These are phyloP conservation scores for Maudiozyma humilis DNA, from an alignment of 1,139 yeast genomes.

Conservation along the genomic window DNA sequence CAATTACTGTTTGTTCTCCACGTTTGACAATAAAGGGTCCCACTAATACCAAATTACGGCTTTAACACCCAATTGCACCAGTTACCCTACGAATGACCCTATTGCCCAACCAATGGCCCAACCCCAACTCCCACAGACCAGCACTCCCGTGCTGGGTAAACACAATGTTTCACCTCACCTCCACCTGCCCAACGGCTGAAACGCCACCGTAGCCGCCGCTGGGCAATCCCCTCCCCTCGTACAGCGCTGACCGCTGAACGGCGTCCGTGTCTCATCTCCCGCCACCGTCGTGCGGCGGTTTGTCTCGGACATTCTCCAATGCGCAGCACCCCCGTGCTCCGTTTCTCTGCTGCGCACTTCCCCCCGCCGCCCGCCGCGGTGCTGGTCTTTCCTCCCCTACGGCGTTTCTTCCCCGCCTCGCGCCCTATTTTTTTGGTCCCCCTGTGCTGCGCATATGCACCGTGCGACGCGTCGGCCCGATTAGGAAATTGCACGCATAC, in stretches of 20 bases:
- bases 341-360: neutral
- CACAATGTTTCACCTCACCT: neutral
- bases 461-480: slow-evolving; percentile 1
- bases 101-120: no score
- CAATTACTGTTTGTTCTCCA: neutral
- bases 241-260: no score
- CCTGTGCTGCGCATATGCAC: neutral
- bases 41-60: no score
- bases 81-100: no score
- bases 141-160: neutral
- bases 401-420: neutral
- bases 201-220: neutral
- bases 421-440: neutral
- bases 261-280: no score
- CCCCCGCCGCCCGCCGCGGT: no score
- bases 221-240: neutral
- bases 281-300: neutral
- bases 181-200: neutral
- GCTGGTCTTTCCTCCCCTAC: neutral
- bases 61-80: no score
- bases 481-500: neutral
- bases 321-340: neutral
- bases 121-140: neutral
- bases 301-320: neutral
- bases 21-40: neutral